These are phyloP conservation scores for Marchantia paleacea DNA, from an alignment of 225 moss, liverwort and hornwort genomes.

Conservation along the genomic window DNA sequence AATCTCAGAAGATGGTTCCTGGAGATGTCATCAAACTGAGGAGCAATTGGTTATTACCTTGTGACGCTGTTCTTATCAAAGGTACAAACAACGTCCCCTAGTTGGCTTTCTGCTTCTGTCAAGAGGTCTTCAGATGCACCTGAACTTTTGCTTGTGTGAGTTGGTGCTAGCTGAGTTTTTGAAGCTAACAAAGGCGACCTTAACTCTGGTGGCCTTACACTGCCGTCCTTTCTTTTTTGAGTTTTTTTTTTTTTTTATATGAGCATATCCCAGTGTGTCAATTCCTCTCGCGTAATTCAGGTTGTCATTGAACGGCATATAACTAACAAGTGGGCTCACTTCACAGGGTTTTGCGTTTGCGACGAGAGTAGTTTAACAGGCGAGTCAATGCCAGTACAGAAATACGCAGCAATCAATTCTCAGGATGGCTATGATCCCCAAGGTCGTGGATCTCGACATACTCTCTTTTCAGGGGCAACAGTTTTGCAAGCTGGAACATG, in stretches of 20 bases:
- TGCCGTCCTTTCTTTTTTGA: no score
- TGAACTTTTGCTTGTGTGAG: no score
- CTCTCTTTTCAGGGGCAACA: slow-evolving; percentile 54
- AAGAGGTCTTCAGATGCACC: not conserved
- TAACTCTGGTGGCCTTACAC: no score
- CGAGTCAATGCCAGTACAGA: slow-evolving; percentile 62
- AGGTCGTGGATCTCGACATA: slow-evolving; percentile 44
- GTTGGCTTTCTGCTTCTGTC: not conserved
- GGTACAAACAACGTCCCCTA: slow-evolving; percentile 26
- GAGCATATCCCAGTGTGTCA: not conserved
- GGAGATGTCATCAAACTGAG: slow-evolving; percentile 54
- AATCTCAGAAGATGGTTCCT: slow-evolving; percentile 46
- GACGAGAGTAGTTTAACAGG: slow-evolving; percentile 61
- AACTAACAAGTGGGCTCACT: not conserved
- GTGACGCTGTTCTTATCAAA: slow-evolving; percentile 53
- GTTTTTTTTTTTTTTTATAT: no score
- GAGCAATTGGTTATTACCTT: slow-evolving; percentile 59
- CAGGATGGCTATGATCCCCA: slow-evolving; percentile 40
- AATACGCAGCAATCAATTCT: slow-evolving; percentile 36
- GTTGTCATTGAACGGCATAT: not conserved
- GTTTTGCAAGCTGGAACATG: slow-evolving; percentile 53
- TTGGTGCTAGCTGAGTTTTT: no score
- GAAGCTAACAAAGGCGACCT: no score
- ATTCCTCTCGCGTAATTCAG: not conserved
- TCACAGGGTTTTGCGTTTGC: slow-evolving; percentile 52